Evolutionary conservation across 2,329 filamentous ascomycete genomes (phyloP), one percentile per base, ranked within the genome.

Genomic region (Monilinia polystroma): DNA sequence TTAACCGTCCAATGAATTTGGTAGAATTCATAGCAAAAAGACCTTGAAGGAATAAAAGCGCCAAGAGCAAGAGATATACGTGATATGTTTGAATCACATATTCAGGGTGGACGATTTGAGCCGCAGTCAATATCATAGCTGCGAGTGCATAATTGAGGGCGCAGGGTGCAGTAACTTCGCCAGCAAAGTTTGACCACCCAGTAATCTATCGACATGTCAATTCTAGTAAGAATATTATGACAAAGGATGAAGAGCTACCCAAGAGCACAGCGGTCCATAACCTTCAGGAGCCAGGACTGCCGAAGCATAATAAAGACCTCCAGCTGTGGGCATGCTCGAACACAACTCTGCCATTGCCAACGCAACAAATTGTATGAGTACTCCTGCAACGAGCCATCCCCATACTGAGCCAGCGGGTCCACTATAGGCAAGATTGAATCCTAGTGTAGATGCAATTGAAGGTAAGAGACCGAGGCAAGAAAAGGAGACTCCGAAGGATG

Each of bases 351-450:
- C 87, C 81, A 84, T 83, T 10, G 80, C 81, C 76, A 85, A 81
- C 5, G 86, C 87, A 35, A 89, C 82, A 71, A 81, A 84, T 73
- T 89, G 86, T 53, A 89, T 87, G 23, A 87, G 86, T 2, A 85
- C 69, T 83, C 88, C 88, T 41, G 86, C 86, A 62, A 89, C 79
- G 10, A 88, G 78, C 87, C 87, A 89, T 12, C 86, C 87, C 86
- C 86, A 89, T 2, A 84, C 84, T n/a, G 68, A 67, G 23, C 76
- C 76, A 45, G 72, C 74, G 1, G 72, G 70, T 7, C 76, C 75
- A 3, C 77, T 72, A 70, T 78, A 77, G 4, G 73, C 77, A 10
- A 78, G 71, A 63, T 73, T 75, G 65, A 77, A 79, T 4, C 68
- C 60, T 20, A 80, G 72, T 1, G 77, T 79, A 12, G 76, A 77